Conservation (phyloP, 495 filamentous ascomycete genomes). For the Chaetomium cochliodes region DNA sequence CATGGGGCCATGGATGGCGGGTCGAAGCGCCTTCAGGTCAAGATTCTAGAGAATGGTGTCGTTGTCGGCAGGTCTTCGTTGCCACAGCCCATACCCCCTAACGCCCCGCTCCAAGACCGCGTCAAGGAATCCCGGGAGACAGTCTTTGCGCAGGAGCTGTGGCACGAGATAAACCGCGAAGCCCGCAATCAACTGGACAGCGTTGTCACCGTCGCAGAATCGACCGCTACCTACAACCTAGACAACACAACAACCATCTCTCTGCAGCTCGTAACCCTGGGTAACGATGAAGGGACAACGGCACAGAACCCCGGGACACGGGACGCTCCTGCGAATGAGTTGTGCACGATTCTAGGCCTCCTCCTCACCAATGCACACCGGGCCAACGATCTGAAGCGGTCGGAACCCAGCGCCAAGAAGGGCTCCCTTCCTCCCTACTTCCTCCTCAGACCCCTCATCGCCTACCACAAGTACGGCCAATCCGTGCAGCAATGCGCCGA, state of each 20-base stretch:
- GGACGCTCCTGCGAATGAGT: conserved; percentile 53
- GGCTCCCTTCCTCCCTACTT: conserved; percentile 53
- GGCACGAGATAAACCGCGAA: conserved; percentile 84
- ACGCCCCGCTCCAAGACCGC: conserved; percentile 53
- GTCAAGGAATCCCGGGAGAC: conserved; percentile 84
- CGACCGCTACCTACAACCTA: conserved; percentile 57
- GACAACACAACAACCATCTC: conserved; percentile 33
- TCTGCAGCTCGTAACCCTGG: conserved; percentile 60
- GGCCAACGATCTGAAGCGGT: conserved; percentile 54
- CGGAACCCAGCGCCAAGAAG: conserved; percentile 32
- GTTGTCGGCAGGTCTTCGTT: conserved; percentile 55
- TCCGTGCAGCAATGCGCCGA: conserved; percentile 32
- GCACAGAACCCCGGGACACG: conserved; percentile 30
- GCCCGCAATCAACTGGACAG: conserved; percentile 64
- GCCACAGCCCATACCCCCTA: conserved; percentile 40
- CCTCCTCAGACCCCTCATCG: conserved; percentile 65
- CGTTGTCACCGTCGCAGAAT: conserved; percentile 61
- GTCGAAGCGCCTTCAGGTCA: conserved; percentile 65
- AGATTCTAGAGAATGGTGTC: conserved; percentile 42
- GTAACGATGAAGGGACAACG: conserved; percentile 30
- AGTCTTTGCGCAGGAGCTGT: conserved; percentile 89
- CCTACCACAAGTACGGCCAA: conserved; percentile 60
- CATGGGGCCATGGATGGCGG: conserved; percentile 58
- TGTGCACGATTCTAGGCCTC: conserved; percentile 60
- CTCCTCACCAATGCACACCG: conserved; percentile 68